Conservation (phyloP, 495 filamentous ascomycete genomes). For the Penicillium salamii region DNA sequence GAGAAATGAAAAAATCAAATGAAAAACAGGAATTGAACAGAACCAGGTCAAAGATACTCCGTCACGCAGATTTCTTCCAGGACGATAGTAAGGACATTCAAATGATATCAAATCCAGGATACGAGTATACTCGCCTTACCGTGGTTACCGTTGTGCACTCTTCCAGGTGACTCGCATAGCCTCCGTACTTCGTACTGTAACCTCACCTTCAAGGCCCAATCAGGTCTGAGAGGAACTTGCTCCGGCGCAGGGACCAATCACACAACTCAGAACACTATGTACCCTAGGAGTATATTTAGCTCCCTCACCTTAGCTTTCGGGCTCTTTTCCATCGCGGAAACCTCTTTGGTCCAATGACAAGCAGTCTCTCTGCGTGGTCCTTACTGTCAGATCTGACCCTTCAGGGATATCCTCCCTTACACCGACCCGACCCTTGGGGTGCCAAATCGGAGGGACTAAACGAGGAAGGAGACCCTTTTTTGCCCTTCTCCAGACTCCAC, state of each 20-base stretch:
- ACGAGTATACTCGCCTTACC: not conserved
- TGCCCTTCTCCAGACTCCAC: slow-evolving; percentile 6
- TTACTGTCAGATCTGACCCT: not conserved
- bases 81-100: too few species aligned
- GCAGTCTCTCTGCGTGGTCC: not conserved
- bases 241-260: not conserved
- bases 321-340: not conserved
- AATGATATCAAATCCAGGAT: too few species aligned
- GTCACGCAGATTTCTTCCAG: too few species aligned
- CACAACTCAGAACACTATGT: not conserved
- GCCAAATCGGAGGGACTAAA: not conserved
- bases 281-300: not conserved
- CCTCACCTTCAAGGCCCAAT: not conserved
- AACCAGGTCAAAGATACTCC: not conserved
- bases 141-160: not conserved
- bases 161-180: not conserved
- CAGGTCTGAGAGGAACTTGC: not conserved
- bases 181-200: not conserved
- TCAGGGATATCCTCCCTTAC: slow-evolving; percentile 1
- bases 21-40: not conserved
- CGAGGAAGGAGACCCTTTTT: slow-evolving; percentile 1
- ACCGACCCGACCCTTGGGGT: slow-evolving; percentile 5
- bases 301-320: not conserved
- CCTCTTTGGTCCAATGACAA: slow-evolving; percentile 1
- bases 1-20: not conserved